Base-by-base conservation (phyloP, 2,329 filamentous ascomycete genomes). In the Endoconidiophora polonica region DNA sequence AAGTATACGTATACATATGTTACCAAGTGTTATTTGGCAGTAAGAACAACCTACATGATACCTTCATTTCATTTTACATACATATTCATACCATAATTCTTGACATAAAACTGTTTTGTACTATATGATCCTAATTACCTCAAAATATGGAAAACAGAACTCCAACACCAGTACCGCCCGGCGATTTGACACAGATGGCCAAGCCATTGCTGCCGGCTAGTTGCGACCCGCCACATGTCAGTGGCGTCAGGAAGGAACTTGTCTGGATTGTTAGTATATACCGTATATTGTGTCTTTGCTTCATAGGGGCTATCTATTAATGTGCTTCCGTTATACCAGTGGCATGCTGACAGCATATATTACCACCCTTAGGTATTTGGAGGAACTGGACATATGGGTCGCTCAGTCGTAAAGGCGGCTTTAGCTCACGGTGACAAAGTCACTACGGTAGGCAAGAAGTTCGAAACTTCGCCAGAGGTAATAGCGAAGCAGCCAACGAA, bases 351-450 rank as follows among this genome's bases (percentile, higher is more conserved):
- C 23, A 14, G 20, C n/a, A 5, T 12, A 20, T 37, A 39, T 33
- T 33, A 33, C 29, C 29, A 26, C 3, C 5, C 33, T 18, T 54
- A 87, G 86, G 72, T 96, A 49, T 98, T 95, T 65, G 91, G 91
- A 45, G 88, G 86, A 45, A 95, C 88, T n/a, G 91, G 91, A 50
- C 91, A 98, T 60, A 94, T 96, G 73, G 91, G 91, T 53, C 81
- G 86, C 48, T 93, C 85, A 5, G 76, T 96, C 18, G 85, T 90
- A 53, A 90, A 91, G 59, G 79, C 76, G 49, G 86, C 84, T 14
- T 72, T 96, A 20, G 71, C 77, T 14, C 83, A 86, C 58, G 82
- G 83, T 57, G 91, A 98, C 62, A 73, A 81, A 46, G 90, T 95
- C 52, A 80, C 81, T 2, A 86, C 86, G 5, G 88, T 95, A 7